These are phyloP conservation scores for Blastobotrys buckinghamii DNA, from an alignment of 1,139 yeast genomes.

Conservation along the genomic window DNA sequence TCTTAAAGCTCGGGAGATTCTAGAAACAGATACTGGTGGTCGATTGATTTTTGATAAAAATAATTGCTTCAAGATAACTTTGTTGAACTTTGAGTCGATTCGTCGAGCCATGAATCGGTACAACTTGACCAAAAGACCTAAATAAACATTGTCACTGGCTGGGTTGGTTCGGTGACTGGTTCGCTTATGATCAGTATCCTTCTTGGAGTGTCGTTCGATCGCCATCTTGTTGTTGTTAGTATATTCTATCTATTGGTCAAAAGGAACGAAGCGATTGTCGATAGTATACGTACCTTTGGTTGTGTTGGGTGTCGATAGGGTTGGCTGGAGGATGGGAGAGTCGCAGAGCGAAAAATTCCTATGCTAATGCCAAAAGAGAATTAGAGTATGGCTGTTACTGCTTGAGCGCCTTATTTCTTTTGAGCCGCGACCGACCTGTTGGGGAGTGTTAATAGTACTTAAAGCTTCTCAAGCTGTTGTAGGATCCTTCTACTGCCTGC, in stretches of 20 bases:
- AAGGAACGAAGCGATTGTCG: background rate
- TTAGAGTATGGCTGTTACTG: too few species aligned
- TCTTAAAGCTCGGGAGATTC: slow-evolving; percentile 77
- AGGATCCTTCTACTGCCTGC: too few species aligned
- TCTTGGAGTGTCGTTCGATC: slow-evolving; percentile 54
- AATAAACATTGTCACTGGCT: slow-evolving; percentile 98
- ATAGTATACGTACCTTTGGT: slow-evolving; percentile 3
- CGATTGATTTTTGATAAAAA: slow-evolving; percentile 98
- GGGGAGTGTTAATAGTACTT: too few species aligned
- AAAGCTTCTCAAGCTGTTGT: background rate
- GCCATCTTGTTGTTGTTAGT: slow-evolving; percentile 53
- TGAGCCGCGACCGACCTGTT: too few species aligned
- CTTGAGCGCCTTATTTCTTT: too few species aligned
- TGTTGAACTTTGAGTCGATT: slow-evolving; percentile 96
- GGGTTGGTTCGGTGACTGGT: slow-evolving; percentile 98
- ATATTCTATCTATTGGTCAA: background rate
- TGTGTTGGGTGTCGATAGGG: too few species aligned
- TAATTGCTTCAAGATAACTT: slow-evolving; percentile 87
- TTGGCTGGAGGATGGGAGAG: too few species aligned
- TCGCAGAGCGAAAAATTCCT: too few species aligned
- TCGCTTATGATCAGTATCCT: slow-evolving; percentile 70
- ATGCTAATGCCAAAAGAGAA: too few species aligned
- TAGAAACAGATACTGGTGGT: slow-evolving; percentile 97
- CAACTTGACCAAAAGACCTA: slow-evolving; percentile 93
- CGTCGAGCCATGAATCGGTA: slow-evolving; percentile 99